These are phyloP conservation scores for Phlegmacium glaucopus DNA, from an alignment of 768 basidiomycete genomes.

Conservation along the genomic window DNA sequence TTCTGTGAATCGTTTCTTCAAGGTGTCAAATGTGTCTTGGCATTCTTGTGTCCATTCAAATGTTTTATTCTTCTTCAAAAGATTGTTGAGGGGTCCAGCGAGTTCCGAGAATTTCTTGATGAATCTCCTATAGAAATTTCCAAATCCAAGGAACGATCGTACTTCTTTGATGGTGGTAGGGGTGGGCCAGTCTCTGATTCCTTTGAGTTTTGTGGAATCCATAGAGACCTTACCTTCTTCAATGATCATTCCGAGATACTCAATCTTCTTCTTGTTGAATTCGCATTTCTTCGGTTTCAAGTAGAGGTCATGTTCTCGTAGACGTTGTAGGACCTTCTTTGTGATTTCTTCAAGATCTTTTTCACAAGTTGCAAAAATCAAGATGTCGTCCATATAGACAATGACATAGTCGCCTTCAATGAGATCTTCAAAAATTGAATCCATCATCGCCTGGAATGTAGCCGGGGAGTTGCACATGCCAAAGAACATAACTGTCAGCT, in stretches of 20 bases:
- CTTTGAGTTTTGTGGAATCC: conserved; percentile 30
- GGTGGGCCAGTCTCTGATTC: conserved; percentile 29
- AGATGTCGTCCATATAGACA: conserved; percentile 32
- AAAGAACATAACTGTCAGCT: conserved; percentile 34
- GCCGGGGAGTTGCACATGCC: conserved; percentile 30
- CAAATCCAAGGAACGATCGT: conserved; percentile 38
- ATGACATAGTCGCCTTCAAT: too few species aligned
- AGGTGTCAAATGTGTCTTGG: conserved; percentile 20
- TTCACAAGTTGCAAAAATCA: too few species aligned
- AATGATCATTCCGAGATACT: conserved; percentile 32
- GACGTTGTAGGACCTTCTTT: conserved; percentile 14
- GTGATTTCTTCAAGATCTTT: too few species aligned
- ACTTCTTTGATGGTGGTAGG: conserved; percentile 24
- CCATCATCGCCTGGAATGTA: conserved; percentile 35
- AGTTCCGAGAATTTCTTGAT: conserved; percentile 27
- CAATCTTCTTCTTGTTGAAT: conserved; percentile 26
- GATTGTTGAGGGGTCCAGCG: conserved; percentile 17
- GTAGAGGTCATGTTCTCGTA: conserved; percentile 30
- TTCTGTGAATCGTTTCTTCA: conserved; percentile 21
- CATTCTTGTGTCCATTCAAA: conserved; percentile 18
- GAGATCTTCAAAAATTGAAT: conserved; percentile 21
- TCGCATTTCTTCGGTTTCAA: conserved; percentile 36
- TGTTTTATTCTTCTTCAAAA: conserved; percentile 10
- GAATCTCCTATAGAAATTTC: conserved; percentile 34
- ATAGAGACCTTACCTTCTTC: conserved; percentile 18